These are phyloP conservation scores for Cornus florida DNA, from an alignment of 148 eudicot genomes.

Conservation along the genomic window DNA sequence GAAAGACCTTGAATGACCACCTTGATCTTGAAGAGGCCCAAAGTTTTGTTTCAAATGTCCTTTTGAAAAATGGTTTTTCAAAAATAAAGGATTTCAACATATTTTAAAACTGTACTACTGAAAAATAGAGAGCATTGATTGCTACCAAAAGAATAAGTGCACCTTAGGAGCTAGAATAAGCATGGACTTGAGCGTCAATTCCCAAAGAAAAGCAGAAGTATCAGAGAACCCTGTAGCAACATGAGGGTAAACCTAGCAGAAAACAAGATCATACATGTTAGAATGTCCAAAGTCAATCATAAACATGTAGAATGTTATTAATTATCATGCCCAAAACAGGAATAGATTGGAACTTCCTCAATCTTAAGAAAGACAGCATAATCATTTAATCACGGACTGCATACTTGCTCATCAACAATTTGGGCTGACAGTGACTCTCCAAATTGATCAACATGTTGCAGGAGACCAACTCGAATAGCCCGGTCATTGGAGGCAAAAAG, in stretches of 20 bases:
- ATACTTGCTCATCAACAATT: constrained; percentile 93
- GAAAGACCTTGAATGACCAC: no score
- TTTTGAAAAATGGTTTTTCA: no score
- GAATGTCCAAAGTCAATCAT: neutral
- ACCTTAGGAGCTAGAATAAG: constrained; percentile 91
- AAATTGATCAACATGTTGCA: constrained; percentile 94
- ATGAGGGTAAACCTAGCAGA: constrained; percentile 76
- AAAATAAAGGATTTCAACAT: no score
- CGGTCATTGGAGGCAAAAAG: constrained; percentile 92
- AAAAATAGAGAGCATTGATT: no score
- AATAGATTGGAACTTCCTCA: neutral
- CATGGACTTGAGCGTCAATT: constrained; percentile 92
- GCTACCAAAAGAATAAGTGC: no score
- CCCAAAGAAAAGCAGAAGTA: constrained; percentile 91
- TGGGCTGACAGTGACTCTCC: constrained; percentile 87
- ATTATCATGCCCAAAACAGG: neutral
- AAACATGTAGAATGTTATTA: neutral
- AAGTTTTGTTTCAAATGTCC: no score
- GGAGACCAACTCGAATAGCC: constrained; percentile 81
- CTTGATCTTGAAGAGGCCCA: no score
- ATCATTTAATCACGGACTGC: constrained; percentile 11
- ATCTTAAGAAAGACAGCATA: constrained; percentile 3
- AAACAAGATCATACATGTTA: constrained; percentile 13
- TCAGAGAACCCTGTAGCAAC: constrained; percentile 92
- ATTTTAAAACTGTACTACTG: no score